Evolutionary conservation across 2,329 filamentous ascomycete genomes (phyloP).

Genomic region (Alternaria tenuissima): DNA sequence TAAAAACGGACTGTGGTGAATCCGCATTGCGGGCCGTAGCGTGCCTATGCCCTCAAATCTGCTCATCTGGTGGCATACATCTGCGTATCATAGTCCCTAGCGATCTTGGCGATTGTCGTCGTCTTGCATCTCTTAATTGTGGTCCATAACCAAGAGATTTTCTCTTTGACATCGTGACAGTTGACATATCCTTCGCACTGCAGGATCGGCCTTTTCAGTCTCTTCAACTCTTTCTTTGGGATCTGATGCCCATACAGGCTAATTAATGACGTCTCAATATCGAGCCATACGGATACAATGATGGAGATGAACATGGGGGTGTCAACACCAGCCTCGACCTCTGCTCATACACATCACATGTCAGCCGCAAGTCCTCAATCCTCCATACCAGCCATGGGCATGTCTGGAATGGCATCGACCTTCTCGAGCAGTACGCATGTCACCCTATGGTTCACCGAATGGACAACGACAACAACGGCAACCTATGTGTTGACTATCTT

Average conservation of each 20-base stretch:
- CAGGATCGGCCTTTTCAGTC: background rate
- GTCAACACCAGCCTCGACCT: slow-evolving; percentile 1
- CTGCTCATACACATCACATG: background rate
- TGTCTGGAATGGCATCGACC: slow-evolving; percentile 36
- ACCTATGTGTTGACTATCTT: slow-evolving; percentile 37
- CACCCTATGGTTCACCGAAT: slow-evolving; percentile 40
- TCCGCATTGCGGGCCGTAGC: slow-evolving; percentile 4
- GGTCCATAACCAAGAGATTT: background rate
- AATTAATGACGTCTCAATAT: background rate
- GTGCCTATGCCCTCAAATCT: slow-evolving; percentile 21
- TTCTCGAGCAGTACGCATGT: slow-evolving; percentile 39
- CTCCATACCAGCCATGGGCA: slow-evolving; percentile 17
- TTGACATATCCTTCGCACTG: background rate
- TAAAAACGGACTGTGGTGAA: background rate
- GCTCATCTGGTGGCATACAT: slow-evolving; percentile 16
- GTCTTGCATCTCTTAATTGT: background rate
- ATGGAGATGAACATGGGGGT: slow-evolving; percentile 12
- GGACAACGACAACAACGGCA: slow-evolving; percentile 37
- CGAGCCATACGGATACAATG: background rate
- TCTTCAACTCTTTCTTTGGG: background rate
- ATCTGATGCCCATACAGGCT: background rate
- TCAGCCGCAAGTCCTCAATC: background rate
- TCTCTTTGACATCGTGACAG: background rate
- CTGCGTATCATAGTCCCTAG: slow-evolving; percentile 13
- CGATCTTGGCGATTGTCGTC: background rate